Conservation (phyloP, 2,329 filamentous ascomycete species). For the Pyricularia grisea region DNA sequence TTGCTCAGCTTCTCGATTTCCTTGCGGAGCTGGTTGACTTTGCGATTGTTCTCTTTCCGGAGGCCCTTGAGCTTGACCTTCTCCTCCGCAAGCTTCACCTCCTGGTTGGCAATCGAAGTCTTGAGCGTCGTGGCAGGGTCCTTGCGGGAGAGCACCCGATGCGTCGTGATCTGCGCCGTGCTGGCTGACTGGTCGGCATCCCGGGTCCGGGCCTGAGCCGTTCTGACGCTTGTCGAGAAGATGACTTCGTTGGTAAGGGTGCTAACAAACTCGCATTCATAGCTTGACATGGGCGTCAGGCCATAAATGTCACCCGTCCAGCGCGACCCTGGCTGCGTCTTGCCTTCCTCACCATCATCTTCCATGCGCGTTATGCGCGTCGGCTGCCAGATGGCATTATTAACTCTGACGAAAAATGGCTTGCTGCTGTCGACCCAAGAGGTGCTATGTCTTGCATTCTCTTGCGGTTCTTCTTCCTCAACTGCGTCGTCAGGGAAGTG, state of each 20-base stretch:
- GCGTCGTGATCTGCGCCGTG: constrained; percentile 8
- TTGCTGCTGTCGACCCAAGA: constrained; percentile 57
- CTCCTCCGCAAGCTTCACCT: constrained; percentile 61
- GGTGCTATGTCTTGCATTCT: constrained; percentile 23
- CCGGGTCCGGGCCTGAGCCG: constrained; percentile 39
- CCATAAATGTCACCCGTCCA: constrained; percentile 68
- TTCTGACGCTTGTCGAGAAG: constrained; percentile 64
- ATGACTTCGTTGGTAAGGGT: constrained; percentile 55
- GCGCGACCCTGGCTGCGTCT: constrained; percentile 29
- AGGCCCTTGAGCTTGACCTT: constrained; percentile 59
- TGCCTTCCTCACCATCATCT: constrained; percentile 18
- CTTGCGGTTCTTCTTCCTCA: constrained; percentile 14
- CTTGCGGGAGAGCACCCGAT: constrained; percentile 52
- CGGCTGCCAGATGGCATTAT: constrained; percentile 72
- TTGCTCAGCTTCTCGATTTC: constrained; percentile 63
- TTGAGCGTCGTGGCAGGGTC: constrained; percentile 68
- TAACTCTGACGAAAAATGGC: constrained; percentile 71
- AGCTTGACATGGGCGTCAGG: constrained; percentile 63
- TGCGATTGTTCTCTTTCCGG: constrained; percentile 66
- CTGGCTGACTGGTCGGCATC: constrained; percentile 22
- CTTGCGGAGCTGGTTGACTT: constrained; percentile 57
- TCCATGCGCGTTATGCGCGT: constrained; percentile 50
- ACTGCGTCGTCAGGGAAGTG: constrained; percentile 43
- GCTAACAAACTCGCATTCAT: constrained; percentile 69
- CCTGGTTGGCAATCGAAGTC: constrained; percentile 64